Conservation (phyloP, 768 basidiomycete genomes). For the Xerocomellus amylosporus region DNA sequence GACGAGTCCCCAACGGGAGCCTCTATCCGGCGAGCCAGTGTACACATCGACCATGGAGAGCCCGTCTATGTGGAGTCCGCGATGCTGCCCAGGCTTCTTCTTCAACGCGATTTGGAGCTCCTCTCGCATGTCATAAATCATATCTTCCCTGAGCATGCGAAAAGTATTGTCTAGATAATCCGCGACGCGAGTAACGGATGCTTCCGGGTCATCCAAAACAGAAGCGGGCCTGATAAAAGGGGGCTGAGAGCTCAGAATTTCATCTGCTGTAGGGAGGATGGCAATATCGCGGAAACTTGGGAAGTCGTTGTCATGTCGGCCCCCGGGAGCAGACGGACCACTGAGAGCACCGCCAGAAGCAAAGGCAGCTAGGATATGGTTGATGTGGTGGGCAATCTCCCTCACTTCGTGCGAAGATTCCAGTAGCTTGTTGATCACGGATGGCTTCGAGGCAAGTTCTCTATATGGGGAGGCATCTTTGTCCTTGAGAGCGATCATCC, state of each 20-base stretch:
- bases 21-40: constrained; percentile 28
- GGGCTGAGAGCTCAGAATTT: constrained; percentile 44
- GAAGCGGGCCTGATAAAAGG: constrained; percentile 53
- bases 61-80: constrained; percentile 39
- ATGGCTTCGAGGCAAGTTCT: constrained; percentile 34
- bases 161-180: constrained; percentile 65
- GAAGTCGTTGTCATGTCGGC: constrained; percentile 71
- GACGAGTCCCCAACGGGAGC: constrained; percentile 43
- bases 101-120: constrained; percentile 46
- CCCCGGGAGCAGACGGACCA: constrained; percentile 45
- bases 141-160: constrained; percentile 62
- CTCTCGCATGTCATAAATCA: constrained; percentile 58
- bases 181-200: constrained; percentile 36
- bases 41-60: constrained; percentile 40
- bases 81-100: constrained; percentile 41
- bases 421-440: constrained; percentile 26
- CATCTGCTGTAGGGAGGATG: constrained; percentile 64
- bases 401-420: constrained; percentile 30
- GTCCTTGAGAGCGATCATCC: constrained; percentile 41
- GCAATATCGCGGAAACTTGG: constrained; percentile 56
- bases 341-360: constrained; percentile 20
- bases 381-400: constrained; percentile 40
- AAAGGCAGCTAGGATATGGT: constrained; percentile 36
- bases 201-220: constrained; percentile 44
- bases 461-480: constrained; percentile 38